Evolutionary conservation across 2,329 filamentous ascomycete species (phyloP).

Genomic region (Raffaelea albimanens): DNA sequence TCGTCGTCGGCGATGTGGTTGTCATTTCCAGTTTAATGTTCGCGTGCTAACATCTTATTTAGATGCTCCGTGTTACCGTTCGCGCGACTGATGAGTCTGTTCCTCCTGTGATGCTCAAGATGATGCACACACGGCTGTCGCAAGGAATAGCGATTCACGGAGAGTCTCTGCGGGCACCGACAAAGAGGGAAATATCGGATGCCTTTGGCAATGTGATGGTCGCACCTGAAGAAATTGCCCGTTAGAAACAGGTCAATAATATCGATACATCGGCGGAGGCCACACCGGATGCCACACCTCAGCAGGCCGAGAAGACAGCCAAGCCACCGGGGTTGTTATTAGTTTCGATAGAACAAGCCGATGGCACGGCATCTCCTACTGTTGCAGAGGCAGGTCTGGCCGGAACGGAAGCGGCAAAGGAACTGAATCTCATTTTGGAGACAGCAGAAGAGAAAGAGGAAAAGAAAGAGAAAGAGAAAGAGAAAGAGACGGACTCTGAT

Average conservation of each 20-base stretch:
- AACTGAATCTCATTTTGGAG: too few relatives aligned
- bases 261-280: too few relatives aligned
- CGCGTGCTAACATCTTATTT: slow-evolving; percentile 4
- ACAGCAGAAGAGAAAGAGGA: too few relatives aligned
- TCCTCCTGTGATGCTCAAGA: slow-evolving; percentile 66
- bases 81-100: slow-evolving; percentile 88
- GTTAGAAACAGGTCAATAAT: slow-evolving; percentile 2
- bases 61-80: slow-evolving; percentile 96
- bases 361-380: neutral
- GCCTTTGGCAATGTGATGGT: slow-evolving; percentile 50
- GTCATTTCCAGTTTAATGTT: too few relatives aligned
- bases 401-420: too few relatives aligned
- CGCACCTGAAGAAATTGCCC: slow-evolving; percentile 4
- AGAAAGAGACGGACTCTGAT: neutral
- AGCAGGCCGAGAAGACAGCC: neutral
- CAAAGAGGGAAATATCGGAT: slow-evolving; percentile 42
- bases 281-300: neutral
- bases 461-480: neutral
- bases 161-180: slow-evolving; percentile 30
- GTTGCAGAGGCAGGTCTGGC: too few relatives aligned
- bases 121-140: slow-evolving; percentile 78
- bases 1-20: neutral
- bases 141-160: slow-evolving; percentile 34
- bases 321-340: too few relatives aligned
- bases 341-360: neutral